Percentiles rank a stretch among this genome's conserved stretches.
Evolutionary conservation across 208 protist species (phyloP).

Genomic region (Leishmania gerbilli): DNA sequence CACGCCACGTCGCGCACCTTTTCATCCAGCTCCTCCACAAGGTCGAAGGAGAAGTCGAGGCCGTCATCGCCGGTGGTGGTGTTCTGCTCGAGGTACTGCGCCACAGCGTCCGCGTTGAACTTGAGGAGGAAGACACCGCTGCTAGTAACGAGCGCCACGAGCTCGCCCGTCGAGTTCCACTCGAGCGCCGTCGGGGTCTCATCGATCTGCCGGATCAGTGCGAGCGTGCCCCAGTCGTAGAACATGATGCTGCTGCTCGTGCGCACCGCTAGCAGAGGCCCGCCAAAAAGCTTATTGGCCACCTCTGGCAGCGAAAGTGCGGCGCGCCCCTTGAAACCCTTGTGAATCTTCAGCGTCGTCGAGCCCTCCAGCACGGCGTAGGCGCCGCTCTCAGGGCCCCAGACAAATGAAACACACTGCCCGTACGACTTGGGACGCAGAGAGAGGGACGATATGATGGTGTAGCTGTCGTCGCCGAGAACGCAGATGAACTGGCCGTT

Average conservation of each 20-base stretch:
- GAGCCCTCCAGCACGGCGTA: slow-evolving; percentile 94
- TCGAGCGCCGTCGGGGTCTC: slow-evolving; percentile 86
- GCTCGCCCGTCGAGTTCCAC: slow-evolving; percentile 94
- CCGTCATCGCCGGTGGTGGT: slow-evolving; percentile 86
- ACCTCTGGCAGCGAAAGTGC: slow-evolving; percentile 66
- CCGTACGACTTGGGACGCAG: slow-evolving; percentile 97
- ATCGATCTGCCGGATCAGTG: slow-evolving; percentile 95
- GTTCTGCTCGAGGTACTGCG: slow-evolving; percentile 67
- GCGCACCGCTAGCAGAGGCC: slow-evolving; percentile 91
- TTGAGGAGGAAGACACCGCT: slow-evolving; percentile 94
- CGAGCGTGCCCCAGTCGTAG: slow-evolving; percentile 97
- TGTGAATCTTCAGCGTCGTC: slow-evolving; percentile 91
- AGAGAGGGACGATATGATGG: slow-evolving; percentile 97
- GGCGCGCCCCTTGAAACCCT: slow-evolving; percentile 96
- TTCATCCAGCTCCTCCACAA: slow-evolving; percentile 94
- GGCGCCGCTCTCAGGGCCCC: slow-evolving; percentile 85
- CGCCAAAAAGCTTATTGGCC: slow-evolving; percentile 85
- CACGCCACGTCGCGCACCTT: slow-evolving; percentile 92
- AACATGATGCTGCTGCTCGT: slow-evolving; percentile 86
- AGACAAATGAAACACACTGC: slow-evolving; percentile 96
- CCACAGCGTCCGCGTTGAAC: slow-evolving; percentile 91
- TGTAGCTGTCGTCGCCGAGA: slow-evolving; percentile 97
- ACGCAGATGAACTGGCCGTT: slow-evolving; percentile 96
- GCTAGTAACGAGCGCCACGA: slow-evolving; percentile 90
- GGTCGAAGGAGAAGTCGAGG: slow-evolving; percentile 96